Conservation (phyloP, 2,329 filamentous ascomycete species). For the Botryotinia calthae region DNA sequence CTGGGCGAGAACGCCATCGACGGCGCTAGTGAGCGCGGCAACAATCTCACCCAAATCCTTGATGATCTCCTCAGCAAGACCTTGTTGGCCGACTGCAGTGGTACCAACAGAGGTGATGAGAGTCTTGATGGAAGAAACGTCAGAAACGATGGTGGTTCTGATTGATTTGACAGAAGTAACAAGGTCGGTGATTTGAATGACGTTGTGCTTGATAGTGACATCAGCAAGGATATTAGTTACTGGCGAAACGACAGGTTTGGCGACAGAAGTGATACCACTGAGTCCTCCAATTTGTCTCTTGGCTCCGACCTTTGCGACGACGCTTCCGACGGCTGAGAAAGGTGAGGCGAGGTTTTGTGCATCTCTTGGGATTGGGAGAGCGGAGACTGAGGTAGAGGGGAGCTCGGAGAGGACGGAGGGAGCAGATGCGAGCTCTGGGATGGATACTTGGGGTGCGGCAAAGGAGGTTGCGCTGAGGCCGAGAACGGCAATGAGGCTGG, state of each 20-base stretch:
- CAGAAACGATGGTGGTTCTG: neutral
- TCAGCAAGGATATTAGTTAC: no score
- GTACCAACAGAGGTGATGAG: neutral
- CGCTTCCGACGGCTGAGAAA: neutral
- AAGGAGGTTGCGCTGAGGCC: constrained; percentile 1
- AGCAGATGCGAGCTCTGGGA: neutral
- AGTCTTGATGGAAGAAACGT: neutral
- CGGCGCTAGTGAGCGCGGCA: neutral
- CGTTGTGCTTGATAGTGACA: neutral
- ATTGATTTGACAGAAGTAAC: neutral
- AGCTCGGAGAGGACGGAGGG: neutral
- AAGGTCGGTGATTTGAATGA: neutral
- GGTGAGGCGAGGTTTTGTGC: neutral
- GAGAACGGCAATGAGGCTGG: constrained; percentile 2
- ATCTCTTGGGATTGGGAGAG: neutral
- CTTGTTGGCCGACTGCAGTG: neutral
- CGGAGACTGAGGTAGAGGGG: neutral
- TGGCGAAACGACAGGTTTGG: neutral
- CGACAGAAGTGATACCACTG: neutral
- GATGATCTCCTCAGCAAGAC: neutral
- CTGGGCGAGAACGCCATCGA: neutral
- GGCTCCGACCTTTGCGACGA: neutral
- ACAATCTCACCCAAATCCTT: neutral
- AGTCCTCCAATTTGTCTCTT: neutral
- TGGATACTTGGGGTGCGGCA: neutral